Evolutionary conservation across 305 asterid species (phyloP).

Genomic region (Solanum hybrid): DNA sequence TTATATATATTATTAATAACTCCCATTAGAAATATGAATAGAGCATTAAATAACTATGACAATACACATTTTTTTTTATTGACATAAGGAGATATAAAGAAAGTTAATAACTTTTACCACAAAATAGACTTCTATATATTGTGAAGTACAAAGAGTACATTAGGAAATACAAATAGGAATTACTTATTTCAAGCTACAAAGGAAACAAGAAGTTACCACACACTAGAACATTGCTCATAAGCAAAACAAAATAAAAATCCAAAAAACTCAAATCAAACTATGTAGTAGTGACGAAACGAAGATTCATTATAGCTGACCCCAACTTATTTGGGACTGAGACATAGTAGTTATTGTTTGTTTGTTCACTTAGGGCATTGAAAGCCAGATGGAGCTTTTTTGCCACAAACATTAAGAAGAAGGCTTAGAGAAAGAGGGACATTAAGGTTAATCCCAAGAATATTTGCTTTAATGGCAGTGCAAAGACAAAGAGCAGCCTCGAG

Average conservation of each 20-base stretch:
- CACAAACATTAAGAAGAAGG: slow-evolving; percentile 40
- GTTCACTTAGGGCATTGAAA: neutral
- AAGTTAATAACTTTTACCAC: neutral
- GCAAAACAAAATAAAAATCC: neutral
- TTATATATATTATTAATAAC: neutral
- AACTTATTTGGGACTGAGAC: neutral
- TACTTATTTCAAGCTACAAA: neutral
- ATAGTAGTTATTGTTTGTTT: neutral
- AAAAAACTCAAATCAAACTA: neutral
- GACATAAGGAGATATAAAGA: neutral
- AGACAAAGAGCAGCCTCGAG: slow-evolving; percentile 52
- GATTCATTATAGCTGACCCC: neutral
- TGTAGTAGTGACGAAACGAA: neutral
- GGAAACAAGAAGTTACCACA: slow-evolving; percentile 5
- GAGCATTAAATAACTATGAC: neutral
- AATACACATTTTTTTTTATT: neutral
- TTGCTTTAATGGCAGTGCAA: slow-evolving; percentile 50
- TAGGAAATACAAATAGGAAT: neutral
- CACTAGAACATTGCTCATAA: neutral
- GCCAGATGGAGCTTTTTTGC: slow-evolving; percentile 15
- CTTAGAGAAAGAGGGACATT: slow-evolving; percentile 29
- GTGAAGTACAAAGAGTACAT: neutral
- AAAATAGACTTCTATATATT: neutral
- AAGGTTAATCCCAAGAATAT: slow-evolving; percentile 30
- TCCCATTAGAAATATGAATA: neutral